Base-by-base conservation (phyloP, 2,329 filamentous ascomycete genomes). In the Alternaria sp. region DNA sequence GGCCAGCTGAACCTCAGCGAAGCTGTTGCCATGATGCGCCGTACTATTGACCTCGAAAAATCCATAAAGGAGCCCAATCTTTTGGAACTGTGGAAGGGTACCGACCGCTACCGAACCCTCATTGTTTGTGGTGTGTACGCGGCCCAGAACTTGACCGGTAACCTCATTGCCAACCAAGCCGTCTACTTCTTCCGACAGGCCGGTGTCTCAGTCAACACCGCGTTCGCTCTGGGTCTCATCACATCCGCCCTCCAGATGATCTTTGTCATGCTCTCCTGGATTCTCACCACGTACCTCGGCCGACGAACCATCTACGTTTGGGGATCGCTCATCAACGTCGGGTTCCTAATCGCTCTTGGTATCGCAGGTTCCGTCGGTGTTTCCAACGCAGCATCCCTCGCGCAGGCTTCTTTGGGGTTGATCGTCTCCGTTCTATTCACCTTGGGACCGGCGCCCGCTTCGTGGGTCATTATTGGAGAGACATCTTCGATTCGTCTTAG, bases 391-490 rank as follows among this genome's bases (percentile, higher is more conserved):
- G 68, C 84, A 42, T 80, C 73, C 50, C 77, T 83, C 31, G 86
- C 87, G 2, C 85, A 87, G 72, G 87, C 87, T 8, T 85, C 83
- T 7, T 78, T 90, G 24, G 87, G 87, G 62, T 78, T 90, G 51
- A 86, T 89, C 65, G 80, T 90, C 69, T 89, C 87, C 28, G 84
- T 90, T 55, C 76, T 88, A 31, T 90, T 88, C 78, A 84, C 83
- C 40, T 74, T 87, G 14, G 86, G 85, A 65, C 86, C 85, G 26
- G 87, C 85, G 2, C 87, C 87, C 45, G 84, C 85, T 39, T 88
- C 87, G 9, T 90, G 84, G 83, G 84, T 86, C 77, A 87, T 89
- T 65, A 89, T 90, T 45, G 86, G 84, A 65, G 87, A 90, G 75
- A 89, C 87, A 2, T 88, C 87, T 0, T 79, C 87, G 50, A 83